These are phyloP conservation scores for Pyrenopolyporus hunteri DNA, from an alignment of 495 filamentous ascomycete species.

Conservation along the genomic window DNA sequence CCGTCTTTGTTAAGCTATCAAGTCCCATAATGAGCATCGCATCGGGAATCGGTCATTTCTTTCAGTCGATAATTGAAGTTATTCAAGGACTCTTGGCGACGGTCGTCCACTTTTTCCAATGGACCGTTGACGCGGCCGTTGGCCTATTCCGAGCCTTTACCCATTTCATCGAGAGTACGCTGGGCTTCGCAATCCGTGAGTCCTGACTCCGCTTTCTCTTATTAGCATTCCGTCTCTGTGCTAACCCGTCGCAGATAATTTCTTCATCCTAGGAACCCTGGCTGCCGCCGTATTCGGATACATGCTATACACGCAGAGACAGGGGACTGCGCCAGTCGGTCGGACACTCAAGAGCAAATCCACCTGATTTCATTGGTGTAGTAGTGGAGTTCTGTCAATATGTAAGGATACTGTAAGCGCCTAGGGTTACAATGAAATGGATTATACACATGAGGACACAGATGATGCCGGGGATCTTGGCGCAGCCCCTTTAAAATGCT, in stretches of 20 bases:
- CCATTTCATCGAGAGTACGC: conserved; percentile 42
- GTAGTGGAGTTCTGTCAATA: neutral
- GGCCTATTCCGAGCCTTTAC: conserved; percentile 42
- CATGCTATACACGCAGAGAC: conserved; percentile 47
- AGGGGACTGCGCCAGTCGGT: conserved; percentile 33
- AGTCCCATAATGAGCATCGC: conserved; percentile 43
- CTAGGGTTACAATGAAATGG: neutral
- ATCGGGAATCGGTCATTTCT: conserved; percentile 43
- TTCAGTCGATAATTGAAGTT: conserved; percentile 46
- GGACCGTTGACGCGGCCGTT: conserved; percentile 44
- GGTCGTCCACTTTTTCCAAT: conserved; percentile 43
- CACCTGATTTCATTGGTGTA: neutral
- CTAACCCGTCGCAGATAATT: conserved; percentile 47
- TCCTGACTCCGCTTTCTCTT: conserved; percentile 7
- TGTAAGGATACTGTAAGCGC: too few species aligned
- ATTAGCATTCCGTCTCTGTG: neutral
- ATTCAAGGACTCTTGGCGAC: conserved; percentile 29
- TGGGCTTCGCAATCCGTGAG: conserved; percentile 52
- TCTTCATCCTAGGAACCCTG: conserved; percentile 57
- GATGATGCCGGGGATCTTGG: too few species aligned
- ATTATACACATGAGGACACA: too few species aligned
- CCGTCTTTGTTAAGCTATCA: neutral
- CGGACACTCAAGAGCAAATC: conserved; percentile 30
- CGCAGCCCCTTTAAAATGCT: too few species aligned
- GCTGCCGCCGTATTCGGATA: conserved; percentile 53